Base-by-base conservation (phyloP, 192 early-diverging fungal species). In the Podochytrium sp. region DNA sequence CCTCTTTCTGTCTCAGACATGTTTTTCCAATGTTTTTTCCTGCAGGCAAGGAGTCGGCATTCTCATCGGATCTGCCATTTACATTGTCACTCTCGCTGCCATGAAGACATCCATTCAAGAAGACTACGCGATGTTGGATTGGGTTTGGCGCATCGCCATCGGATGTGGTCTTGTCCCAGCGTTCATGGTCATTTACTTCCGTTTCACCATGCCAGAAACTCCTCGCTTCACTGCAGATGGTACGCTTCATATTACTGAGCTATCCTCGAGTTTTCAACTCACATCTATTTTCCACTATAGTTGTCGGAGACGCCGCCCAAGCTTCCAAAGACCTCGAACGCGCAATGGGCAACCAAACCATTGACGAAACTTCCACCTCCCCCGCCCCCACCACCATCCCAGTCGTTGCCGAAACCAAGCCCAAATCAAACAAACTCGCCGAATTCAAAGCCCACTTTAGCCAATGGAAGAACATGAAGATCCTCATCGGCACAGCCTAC, bases 21-120 rank as follows among this genome's bases (percentile, higher is more conserved):
- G n/a, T n/a, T n/a, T n/a, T n/a, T n/a, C n/a, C n/a, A n/a, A n/a
- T n/a, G n/a, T n/a, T n/a, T n/a, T n/a, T n/a, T n/a, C n/a, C n/a
- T n/a, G n/a, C n/a, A n/a, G n/a, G n/a, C 95, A 96, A 76, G 94
- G 95, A 34, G 87, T 98, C 68, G 96, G 96, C 66, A 93, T 92
- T 67, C 79, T 98, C 2, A 53, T 90, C 33, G 93, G 93, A 29
- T 85, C 91, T 41, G 75, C 95, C 38, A 90, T 95, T 60, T 86
- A 89, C 38, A 73, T 94, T 20, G 81, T 91, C 49, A 80, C 89
- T 52, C 84, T 93, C 6, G 86, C 89, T 29, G 89, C 84, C 73
- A 93, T 92, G 85, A 84, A 93, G 76, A 57, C 67, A 71, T 66
- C 78, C 64, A 91, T 98, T 76, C 76, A 85, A 42, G 80, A 76